A percentile compares a stretch with the other conserved stretches of the same genome.
Evolutionary conservation across 495 filamentous ascomycete genomes (phyloP).

Genomic region (Polyplosphaeria fusca): DNA sequence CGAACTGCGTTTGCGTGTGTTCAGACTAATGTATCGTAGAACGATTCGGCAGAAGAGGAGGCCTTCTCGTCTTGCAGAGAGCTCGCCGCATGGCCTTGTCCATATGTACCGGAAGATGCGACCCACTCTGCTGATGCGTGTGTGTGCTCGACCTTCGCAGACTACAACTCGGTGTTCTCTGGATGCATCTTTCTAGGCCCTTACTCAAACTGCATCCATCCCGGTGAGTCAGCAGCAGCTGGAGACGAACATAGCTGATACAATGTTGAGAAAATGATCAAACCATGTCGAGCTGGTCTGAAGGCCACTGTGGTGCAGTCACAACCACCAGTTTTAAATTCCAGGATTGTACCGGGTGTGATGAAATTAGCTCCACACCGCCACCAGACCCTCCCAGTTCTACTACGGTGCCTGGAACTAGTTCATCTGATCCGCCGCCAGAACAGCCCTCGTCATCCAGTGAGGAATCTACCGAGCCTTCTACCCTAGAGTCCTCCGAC

Average conservation of each 20-base stretch:
- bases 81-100: constrained; percentile 4
- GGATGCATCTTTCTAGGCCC: constrained; percentile 3
- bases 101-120: not conserved
- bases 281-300: constrained; percentile 7
- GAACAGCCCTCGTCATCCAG: not conserved
- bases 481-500: not conserved
- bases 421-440: not conserved
- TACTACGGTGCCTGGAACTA: not conserved
- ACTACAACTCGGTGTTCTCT: constrained; percentile 8
- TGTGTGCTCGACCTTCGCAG: constrained; percentile 2
- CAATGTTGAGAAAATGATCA: constrained; percentile 11
- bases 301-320: constrained; percentile 1
- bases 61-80: constrained; percentile 8
- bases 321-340: not conserved
- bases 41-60: no score
- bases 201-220: constrained; percentile 14
- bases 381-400: not conserved
- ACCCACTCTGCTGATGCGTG: constrained; percentile 10
- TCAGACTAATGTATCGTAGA: no score
- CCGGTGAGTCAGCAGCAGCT: not conserved
- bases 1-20: no score
- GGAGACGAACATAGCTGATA: no score
- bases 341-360: no score
- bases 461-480: not conserved
- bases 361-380: not conserved